Base-by-base conservation (phyloP, 768 basidiomycete species). In the Kwoniella mangroviensis region DNA sequence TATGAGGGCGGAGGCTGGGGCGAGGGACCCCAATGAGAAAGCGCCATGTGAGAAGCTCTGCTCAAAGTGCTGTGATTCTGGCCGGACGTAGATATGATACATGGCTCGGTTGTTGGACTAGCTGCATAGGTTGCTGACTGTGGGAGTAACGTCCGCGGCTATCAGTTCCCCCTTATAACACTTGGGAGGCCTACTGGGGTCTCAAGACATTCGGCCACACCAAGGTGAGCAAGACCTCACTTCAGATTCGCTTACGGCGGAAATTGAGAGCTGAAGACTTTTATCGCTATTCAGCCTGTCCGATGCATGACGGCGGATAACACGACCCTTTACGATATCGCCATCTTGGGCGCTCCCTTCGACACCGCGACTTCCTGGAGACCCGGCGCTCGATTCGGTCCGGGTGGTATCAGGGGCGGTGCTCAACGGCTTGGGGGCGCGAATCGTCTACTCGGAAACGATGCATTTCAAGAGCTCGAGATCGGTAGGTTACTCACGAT, bases 381-480 rank as follows among this genome's bases (percentile, higher is more conserved):
- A 45, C 90, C 91, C 1, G 93, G 92, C 4, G 93, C 93, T 13
- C 88, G 93, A 10, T 95, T 95, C 84, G 93, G 93, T 49, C 66
- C 66, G 0, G 88, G 87, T 77, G 92, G 89, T 9, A 93, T 94
- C 75, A 88, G 93, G 42, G 89, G 54, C 57, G 73, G 72, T 10
- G 72, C 73, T 15, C 70, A 71, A 15, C 24, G 73, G 34, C 63
- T 72, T 24, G 64, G 70, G 61, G 72, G 70, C 24, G 70, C 72
- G 63, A 79, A 81, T 63, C 77, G 75, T 2, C 73, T 72, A 28
- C 43, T 63, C 17, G 28, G 28, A 28, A 53, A 52, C 49, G 22
- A 51, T 19, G 49, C 63, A 13, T 63, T 63, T 49, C 45, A 51
- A 2, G 78, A 74, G 6, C 65, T 71, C 26, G 65, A 65, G 4